These are phyloP conservation scores for Metschnikowia aberdeeniae DNA, from an alignment of 805 yeast genomes.

Conservation along the genomic window DNA sequence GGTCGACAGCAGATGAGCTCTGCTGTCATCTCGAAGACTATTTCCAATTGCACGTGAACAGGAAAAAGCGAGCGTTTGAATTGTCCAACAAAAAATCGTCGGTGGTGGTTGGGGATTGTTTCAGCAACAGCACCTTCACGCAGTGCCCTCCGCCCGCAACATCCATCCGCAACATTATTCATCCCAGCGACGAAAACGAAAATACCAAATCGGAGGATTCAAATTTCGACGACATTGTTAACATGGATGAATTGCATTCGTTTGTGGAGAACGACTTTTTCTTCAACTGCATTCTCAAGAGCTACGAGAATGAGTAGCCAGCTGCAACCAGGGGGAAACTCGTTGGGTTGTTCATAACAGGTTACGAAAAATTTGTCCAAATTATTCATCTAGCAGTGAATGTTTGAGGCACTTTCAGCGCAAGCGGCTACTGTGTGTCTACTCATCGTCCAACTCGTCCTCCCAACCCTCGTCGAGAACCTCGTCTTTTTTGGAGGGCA, in stretches of 20 bases:
- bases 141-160: conserved; percentile 1
- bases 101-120: conserved; percentile 1
- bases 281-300: conserved; percentile 1
- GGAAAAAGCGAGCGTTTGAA: conserved; percentile 7
- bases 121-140: neutral
- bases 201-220: neutral
- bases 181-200: conserved; percentile 1
- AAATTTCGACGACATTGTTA: neutral
- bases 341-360: no score
- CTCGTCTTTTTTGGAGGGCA: conserved; percentile 30
- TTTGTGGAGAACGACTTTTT: conserved; percentile 6
- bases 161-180: conserved; percentile 10
- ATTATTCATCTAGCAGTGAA: neutral
- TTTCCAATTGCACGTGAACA: conserved; percentile 16
- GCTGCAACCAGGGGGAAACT: no score
- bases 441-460: conserved; percentile 42
- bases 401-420: neutral
- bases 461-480: conserved; percentile 47
- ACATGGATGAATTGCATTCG: conserved; percentile 2
- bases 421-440: neutral
- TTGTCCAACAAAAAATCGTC: neutral
- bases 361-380: conserved; percentile 21
- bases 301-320: neutral
- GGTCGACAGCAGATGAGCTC: conserved; percentile 30
- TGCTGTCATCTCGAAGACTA: conserved; percentile 14